Evolutionary conservation across 768 basidiomycete genomes (phyloP), one percentile per base, ranked within the genome.

Genomic region (Phallus indusiatus): DNA sequence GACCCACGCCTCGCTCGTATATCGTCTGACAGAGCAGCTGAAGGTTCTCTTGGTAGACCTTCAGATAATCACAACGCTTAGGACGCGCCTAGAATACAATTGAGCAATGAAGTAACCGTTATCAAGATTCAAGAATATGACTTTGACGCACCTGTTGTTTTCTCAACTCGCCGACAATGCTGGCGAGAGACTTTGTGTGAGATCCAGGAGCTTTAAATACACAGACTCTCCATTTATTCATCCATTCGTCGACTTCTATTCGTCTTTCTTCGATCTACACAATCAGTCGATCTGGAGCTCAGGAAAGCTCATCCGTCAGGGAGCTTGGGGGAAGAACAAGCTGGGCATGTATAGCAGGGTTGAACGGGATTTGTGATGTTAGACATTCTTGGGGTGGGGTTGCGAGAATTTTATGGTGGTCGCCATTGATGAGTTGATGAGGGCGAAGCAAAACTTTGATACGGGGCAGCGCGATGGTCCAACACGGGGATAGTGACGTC

Each of bases 251-350:
- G 0, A 95, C 89, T 70, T 95, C 85, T 64, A 84, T 80, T 68
- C 82, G 75, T 59, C 89, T 75, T 17, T 76, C 67, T 14, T 85
- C 77, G 47, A 64, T 92, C 87, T 14, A 94, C 86, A 24, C 88
- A 84, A 59, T 81, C 77, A 57, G 85, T 80, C 48, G 94, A 82
- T 77, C 65, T 93, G 86, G 6, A 95, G 78, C 8, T 78, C 71
- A 55, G n/a, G 78, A 75, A 34, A 94, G 77, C 60, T 96, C 93
- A 68, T 90, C 86, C 68, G 89, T 83, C 47, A 94, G 80, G 0
- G 90, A 85, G 11, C 84, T 82, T 24, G 82, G 71, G 9, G 92
- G 90, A 14, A 94, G 78, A 34, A 90, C 91, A 16, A 95, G 86
- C 66, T 90, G 90, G 0, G 81, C 77, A 70, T 94, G 91, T 4